Conservation (phyloP, 768 basidiomycete species). For the Psilocybe cubensis region DNA sequence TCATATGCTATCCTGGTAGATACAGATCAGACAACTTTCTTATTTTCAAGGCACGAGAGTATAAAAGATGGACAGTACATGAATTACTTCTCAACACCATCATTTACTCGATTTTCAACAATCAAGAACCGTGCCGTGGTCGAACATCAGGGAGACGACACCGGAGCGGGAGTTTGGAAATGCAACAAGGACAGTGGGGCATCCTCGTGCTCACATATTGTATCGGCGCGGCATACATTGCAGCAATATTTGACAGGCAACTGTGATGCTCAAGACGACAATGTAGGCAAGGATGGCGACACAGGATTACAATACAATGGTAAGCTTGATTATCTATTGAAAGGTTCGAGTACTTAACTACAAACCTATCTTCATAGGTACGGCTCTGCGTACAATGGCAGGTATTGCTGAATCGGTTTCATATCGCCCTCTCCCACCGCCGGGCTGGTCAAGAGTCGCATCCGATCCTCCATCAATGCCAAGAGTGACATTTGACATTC, state of each 20-base stretch:
- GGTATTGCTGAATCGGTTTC: constrained; percentile 9
- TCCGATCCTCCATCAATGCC: constrained; percentile 6
- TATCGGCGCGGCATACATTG: constrained; percentile 4
- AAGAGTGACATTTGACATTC: not conserved
- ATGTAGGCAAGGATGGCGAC: not conserved
- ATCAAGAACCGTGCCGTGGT: constrained; percentile 13
- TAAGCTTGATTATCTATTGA: not conserved
- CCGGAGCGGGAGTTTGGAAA: constrained; percentile 8
- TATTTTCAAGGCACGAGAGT: constrained; percentile 1
- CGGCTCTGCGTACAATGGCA: not conserved
- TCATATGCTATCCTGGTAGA: not conserved
- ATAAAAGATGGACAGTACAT: not conserved
- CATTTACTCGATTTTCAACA: not conserved
- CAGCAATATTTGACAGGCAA: not conserved
- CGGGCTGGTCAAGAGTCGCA: constrained; percentile 13
- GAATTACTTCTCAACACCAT: constrained; percentile 7
- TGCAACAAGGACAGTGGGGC: not conserved
- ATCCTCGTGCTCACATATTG: constrained; percentile 1
- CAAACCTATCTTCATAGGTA: not conserved
- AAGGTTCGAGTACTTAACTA: not conserved
- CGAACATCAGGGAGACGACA: not conserved
- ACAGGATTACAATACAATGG: too few species aligned
- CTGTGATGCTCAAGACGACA: constrained; percentile 3
- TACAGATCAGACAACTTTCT: not conserved
- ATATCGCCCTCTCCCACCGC: constrained; percentile 13